Evolutionary conservation across 192 early-diverging fungal species (phyloP), one percentile per base, ranked within the genome.

Genomic region (Podila epicladia): DNA sequence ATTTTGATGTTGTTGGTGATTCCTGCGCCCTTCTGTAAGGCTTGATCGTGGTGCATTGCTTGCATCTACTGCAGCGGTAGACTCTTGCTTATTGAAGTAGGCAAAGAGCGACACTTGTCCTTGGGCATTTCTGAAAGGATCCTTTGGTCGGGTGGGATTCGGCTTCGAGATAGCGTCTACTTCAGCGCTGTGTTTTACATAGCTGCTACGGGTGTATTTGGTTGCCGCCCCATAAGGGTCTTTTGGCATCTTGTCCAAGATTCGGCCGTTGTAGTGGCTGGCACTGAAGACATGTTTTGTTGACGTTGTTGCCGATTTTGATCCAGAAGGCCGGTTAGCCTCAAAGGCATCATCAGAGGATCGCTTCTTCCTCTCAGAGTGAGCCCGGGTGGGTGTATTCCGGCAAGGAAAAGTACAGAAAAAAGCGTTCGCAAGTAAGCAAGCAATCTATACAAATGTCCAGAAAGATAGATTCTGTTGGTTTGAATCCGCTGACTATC

Each of bases 371-470:
- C 38, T 9, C 8, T 70, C 49, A 6, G 20, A 28, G 50, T 3
- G 17, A 28, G 28, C 5, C 12, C 49, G 61, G 22, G 13, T 13
- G 19, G 59, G 62, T 11, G 33, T n/a, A 38, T 68, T 68, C 32
- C 73, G 57, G 9, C 48, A 57, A 1, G 77, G 77, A 38, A 69
- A 80, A 8, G 77, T 80, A 62, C 62, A 60, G 67, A 80, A 80
- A 62, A 80, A 80, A 4, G 77, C 77, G 22, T 80, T 72, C 6
- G 77, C 77, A 12, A 80, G 28, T 15, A 80, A 45, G 58, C 77
- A 80, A 1, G 71, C 77, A n/a, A 80, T 80, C 77, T 80, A 62
- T 41, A 6, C 19, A 17, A 58, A 19, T 9, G 15, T 28, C 41
- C 15, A 45, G 4, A 45, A 45, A 45, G 15, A 4, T 45, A 12